phyloP scores from a whole-genome alignment of 805 yeast genomes.

The Suhomyces faveliae region DNA sequence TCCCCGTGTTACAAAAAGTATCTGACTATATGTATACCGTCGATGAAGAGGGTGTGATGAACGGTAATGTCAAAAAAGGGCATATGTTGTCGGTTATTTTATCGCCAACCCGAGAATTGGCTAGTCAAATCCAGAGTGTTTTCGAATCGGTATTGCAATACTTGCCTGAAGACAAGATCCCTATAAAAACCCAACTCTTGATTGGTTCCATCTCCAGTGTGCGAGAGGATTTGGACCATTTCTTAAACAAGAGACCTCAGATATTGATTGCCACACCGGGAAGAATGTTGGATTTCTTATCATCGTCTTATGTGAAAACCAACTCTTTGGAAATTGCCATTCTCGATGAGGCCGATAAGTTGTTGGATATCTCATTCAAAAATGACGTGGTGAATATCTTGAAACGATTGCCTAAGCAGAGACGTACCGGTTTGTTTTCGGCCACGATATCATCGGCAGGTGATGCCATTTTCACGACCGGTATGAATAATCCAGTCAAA shows the following conservation, averaged over 20 bases:
- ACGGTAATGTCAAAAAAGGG: conserved; percentile 50
- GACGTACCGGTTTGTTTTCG: conserved; percentile 90
- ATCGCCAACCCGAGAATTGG: conserved; percentile 71
- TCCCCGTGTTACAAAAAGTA: conserved; percentile 77
- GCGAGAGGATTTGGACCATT: conserved; percentile 68
- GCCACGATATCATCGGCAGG: conserved; percentile 91
- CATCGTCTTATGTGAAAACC: conserved; percentile 57
- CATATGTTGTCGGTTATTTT: conserved; percentile 70
- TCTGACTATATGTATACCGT: conserved; percentile 27
- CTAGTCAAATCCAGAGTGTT: conserved; percentile 70
- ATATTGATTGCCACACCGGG: conserved; percentile 93
- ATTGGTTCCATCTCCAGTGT: conserved; percentile 64
- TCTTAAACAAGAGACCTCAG: conserved; percentile 58
- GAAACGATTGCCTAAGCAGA: conserved; percentile 76
- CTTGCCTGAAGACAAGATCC: conserved; percentile 47
- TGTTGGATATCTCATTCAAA: conserved; percentile 75
- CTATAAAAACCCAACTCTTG: conserved; percentile 56
- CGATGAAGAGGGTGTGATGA: conserved; percentile 18
- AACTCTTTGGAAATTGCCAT: conserved; percentile 69
- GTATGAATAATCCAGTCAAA: conserved; percentile 90
- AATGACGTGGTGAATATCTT: conserved; percentile 68
- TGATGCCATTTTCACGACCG: conserved; percentile 73
- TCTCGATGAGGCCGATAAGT: conserved; percentile 90
- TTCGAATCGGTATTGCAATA: conserved; percentile 56
- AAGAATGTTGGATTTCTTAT: conserved; percentile 70